Percentiles rank a stretch among this genome's conserved stretches.
Conservation (phyloP, 2,329 filamentous ascomycete species). For the Trichoderma sp. region DNA sequence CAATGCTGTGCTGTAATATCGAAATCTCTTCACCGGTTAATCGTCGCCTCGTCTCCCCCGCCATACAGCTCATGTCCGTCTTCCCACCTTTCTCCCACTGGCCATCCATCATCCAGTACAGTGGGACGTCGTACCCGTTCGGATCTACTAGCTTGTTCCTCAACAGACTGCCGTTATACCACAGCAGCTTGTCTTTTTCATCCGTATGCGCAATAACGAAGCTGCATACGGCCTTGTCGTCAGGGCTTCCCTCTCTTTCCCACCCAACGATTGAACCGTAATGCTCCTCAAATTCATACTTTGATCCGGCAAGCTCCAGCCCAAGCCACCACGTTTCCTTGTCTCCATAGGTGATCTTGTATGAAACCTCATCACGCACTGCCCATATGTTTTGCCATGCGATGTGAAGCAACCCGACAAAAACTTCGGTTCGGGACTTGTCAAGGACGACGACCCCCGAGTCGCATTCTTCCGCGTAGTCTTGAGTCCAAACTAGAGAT, state of each 20-base stretch:
- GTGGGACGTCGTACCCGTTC: conserved; percentile 35
- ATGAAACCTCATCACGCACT: conserved; percentile 41
- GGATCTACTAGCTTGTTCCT: conserved; percentile 38
- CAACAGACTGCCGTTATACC: conserved; percentile 43
- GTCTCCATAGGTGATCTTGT: conserved; percentile 42
- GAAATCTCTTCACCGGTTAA: not conserved
- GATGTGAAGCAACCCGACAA: conserved; percentile 40
- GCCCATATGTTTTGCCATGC: conserved; percentile 44
- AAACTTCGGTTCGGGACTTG: conserved; percentile 36
- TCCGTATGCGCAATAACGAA: conserved; percentile 43
- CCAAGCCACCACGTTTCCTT: conserved; percentile 48
- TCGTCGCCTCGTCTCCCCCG: conserved; percentile 18
- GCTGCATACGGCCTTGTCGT: conserved; percentile 35
- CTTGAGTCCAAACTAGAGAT: conserved; percentile 39
- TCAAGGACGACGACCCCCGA: conserved; percentile 42
- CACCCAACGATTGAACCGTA: conserved; percentile 43
- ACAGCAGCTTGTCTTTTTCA: conserved; percentile 35
- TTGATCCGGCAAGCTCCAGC: conserved; percentile 38
- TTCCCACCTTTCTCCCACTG: conserved; percentile 37
- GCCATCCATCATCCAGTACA: conserved; percentile 41
- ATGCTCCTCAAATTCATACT: conserved; percentile 40
- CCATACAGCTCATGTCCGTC: conserved; percentile 40
- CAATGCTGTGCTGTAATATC: conserved; percentile 11
- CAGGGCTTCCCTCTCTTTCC: conserved; percentile 19
- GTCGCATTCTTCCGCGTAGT: conserved; percentile 42